Conservation (phyloP, 441 rosid species). For the Adansonia madagascariensis region DNA sequence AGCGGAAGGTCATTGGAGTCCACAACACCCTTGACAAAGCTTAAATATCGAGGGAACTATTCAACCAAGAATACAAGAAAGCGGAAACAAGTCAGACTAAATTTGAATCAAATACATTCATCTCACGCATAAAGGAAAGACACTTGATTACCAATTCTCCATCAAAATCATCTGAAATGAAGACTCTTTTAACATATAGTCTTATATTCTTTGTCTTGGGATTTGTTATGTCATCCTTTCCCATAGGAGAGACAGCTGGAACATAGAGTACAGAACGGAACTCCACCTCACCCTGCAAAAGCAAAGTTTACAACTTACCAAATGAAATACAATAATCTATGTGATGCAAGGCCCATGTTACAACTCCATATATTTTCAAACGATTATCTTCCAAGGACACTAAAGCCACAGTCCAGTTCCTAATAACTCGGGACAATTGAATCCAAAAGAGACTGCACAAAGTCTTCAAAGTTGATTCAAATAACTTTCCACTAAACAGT, state of each 20-base stretch:
- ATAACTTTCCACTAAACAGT: background rate
- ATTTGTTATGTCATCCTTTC: slow-evolving; percentile 81
- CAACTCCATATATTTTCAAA: background rate
- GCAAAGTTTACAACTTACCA: slow-evolving; percentile 23
- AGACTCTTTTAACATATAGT: slow-evolving; percentile 91
- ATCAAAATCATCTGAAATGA: slow-evolving; percentile 96
- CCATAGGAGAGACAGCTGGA: slow-evolving; percentile 72
- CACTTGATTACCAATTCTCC: slow-evolving; percentile 79
- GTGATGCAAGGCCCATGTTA: background rate
- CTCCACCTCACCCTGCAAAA: slow-evolving; percentile 89
- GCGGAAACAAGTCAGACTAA: slow-evolving; percentile 22
- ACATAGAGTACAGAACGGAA: slow-evolving; percentile 90
- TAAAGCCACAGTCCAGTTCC: background rate
- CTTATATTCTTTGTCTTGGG: slow-evolving; percentile 95
- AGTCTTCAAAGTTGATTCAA: background rate
- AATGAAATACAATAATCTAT: background rate
- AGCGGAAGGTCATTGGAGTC: slow-evolving; percentile 97
- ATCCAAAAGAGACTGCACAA: background rate
- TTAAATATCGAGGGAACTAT: slow-evolving; percentile 90
- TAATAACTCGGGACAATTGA: background rate
- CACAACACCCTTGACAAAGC: slow-evolving; percentile 97
- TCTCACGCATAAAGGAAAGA: background rate
- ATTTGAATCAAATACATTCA: slow-evolving; percentile 12
- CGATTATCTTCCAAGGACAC: background rate
- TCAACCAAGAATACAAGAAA: slow-evolving; percentile 27